Conservation (phyloP, 306 rosid species). For the Quercus ilex region DNA sequence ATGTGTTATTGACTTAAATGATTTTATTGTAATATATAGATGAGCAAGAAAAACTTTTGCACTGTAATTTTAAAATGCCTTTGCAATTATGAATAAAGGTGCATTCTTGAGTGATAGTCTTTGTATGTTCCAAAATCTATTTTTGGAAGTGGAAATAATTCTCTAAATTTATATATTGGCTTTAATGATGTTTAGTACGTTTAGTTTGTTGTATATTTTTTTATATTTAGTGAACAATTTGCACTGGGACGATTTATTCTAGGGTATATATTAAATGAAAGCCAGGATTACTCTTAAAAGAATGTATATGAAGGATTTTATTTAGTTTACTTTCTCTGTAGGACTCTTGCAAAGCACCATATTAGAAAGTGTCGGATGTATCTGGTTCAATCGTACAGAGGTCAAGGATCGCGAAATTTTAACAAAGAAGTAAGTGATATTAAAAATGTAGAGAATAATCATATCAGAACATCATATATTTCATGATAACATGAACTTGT, state of each 20-base stretch:
- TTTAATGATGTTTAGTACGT: not conserved
- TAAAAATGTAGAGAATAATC: slow-evolving; percentile 5
- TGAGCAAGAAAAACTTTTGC: not conserved
- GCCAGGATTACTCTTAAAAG: not conserved
- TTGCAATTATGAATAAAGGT: not conserved
- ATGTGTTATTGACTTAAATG: not conserved
- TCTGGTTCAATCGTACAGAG: slow-evolving; percentile 93
- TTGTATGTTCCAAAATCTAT: not conserved
- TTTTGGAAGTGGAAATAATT: not conserved
- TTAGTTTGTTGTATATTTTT: not conserved
- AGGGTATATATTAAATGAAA: not conserved
- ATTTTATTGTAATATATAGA: not conserved
- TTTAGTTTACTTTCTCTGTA: slow-evolving; percentile 23
- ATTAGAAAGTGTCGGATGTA: slow-evolving; percentile 93
- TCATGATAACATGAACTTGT: slow-evolving; percentile 20
- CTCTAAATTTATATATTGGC: not conserved
- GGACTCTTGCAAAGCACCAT: slow-evolving; percentile 94
- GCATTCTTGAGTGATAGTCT: not conserved
- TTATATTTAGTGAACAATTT: not conserved
- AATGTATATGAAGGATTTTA: not conserved
- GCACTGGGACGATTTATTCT: not conserved
- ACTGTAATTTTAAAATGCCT: not conserved
- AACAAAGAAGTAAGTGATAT: slow-evolving; percentile 72
- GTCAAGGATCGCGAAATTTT: slow-evolving; percentile 93
- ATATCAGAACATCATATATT: slow-evolving; percentile 4